phyloP scores from a whole-genome alignment of 1,284 basidiomycete species.

The Apiotrichum brassicae region DNA sequence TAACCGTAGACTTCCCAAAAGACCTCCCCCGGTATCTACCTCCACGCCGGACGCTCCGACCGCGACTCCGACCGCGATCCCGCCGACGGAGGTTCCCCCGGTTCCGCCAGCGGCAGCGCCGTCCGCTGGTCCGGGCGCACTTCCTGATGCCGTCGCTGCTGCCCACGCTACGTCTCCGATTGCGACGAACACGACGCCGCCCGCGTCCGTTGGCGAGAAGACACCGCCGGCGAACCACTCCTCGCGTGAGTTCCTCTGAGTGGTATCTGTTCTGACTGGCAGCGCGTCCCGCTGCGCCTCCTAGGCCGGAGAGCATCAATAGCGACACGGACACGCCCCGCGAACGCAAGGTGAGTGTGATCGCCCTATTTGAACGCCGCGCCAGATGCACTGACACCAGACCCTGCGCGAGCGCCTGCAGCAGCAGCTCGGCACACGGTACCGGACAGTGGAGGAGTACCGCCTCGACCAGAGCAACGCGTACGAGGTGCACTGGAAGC shows the following conservation, averaged over 20 bases:
- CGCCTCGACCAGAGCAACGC: slow-evolving; percentile 60
- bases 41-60: background rate
- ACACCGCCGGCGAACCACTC: background rate
- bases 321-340: slow-evolving; percentile 40
- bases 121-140: background rate
- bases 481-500: slow-evolving; percentile 82
- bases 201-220: background rate
- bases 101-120: background rate
- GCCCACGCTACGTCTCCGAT: background rate
- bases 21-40: background rate
- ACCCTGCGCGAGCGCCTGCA: slow-evolving; percentile 41
- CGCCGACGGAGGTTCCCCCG: background rate
- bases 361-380: background rate
- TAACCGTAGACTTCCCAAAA: background rate
- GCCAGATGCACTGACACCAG: slow-evolving; percentile 15
- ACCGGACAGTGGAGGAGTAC: slow-evolving; percentile 45
- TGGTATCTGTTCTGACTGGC: background rate
- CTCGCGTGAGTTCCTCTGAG: slow-evolving; percentile 3
- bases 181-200: background rate
- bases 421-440: slow-evolving; percentile 37
- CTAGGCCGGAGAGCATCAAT: slow-evolving; percentile 1
- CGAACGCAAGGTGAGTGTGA: slow-evolving; percentile 9
- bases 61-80: background rate
- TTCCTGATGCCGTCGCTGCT: background rate
- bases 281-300: background rate